A percentile compares a stretch with the other conserved stretches of the same genome.
Conservation (phyloP, 2,329 filamentous ascomycete genomes). For the Neopestalotiopsis sp. region DNA sequence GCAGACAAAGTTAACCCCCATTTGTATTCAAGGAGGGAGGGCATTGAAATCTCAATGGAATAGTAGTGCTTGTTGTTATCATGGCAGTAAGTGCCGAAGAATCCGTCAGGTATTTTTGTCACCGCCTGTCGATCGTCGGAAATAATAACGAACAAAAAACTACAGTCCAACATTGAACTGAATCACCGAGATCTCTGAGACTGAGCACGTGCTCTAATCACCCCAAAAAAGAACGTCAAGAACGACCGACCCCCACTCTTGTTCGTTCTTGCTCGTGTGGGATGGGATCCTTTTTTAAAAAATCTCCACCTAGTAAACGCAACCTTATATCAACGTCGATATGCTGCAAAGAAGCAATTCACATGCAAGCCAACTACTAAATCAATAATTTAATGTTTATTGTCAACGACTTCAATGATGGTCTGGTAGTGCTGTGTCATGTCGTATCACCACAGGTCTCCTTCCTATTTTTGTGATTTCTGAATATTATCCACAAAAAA, state of each 20-base stretch:
- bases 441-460: no score
- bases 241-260: conserved; percentile 3
- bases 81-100: no score
- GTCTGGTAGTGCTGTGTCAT: no score
- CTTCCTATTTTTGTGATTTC: no score
- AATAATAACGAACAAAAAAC: neutral
- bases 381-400: no score
- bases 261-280: neutral
- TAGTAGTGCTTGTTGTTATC: no score
- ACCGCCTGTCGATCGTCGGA: neutral
- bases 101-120: no score
- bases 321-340: conserved; percentile 12
- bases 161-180: neutral
- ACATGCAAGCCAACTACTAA: neutral
- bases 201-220: neutral
- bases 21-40: neutral
- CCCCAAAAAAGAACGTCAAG: neutral
- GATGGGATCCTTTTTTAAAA: neutral
- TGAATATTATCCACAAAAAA: no score
- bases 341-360: neutral
- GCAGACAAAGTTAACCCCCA: neutral
- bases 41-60: no score
- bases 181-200: neutral
- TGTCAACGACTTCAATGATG: no score
- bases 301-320: conserved; percentile 4